Conservation (phyloP, 352 stramenopile species). For the Pythium plurisporium region DNA sequence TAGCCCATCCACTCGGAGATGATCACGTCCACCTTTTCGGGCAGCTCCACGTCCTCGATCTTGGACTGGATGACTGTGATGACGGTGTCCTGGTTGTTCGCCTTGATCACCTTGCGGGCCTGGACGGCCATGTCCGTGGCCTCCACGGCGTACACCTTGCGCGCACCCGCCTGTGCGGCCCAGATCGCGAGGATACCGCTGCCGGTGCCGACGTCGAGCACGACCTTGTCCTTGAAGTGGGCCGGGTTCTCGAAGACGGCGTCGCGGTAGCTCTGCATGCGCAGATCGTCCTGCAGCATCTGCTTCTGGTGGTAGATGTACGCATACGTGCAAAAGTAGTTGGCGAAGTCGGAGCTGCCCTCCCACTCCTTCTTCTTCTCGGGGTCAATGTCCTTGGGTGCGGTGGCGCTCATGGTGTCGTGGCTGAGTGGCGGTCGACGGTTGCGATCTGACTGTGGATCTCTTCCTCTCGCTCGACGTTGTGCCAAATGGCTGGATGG, state of each 20-base stretch:
- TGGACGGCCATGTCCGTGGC: conserved; percentile 98
- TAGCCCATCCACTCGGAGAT: conserved; percentile 99
- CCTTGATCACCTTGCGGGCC: conserved; percentile 93
- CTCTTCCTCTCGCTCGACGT: no score
- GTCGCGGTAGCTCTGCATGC: conserved; percentile 98
- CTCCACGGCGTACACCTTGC: conserved; percentile 96
- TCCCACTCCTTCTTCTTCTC: conserved; percentile 85
- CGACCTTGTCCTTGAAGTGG: conserved; percentile 98
- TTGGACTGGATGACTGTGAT: conserved; percentile 98
- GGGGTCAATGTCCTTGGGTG: conserved; percentile 49
- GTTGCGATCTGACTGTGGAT: conserved; percentile 2
- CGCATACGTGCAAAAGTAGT: conserved; percentile 90
- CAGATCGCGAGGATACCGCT: conserved; percentile 98
- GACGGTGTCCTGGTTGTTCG: conserved; percentile 95
- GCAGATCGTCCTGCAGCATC: conserved; percentile 99
- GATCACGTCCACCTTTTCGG: conserved; percentile 99
- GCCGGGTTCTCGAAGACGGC: conserved; percentile 97
- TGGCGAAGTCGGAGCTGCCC: conserved; percentile 83
- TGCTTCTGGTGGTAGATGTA: conserved; percentile 95
- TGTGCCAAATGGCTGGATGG: conserved; percentile 2
- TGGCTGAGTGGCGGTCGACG: neutral
- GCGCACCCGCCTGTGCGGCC: conserved; percentile 97
- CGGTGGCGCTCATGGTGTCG: conserved; percentile 18
- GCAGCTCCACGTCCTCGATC: conserved; percentile 97
- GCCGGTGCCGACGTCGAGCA: conserved; percentile 99